Evolutionary conservation across 495 filamentous ascomycete genomes (phyloP), one percentile per base, ranked within the genome.

Genomic region (Penicillium dipodomyicola): DNA sequence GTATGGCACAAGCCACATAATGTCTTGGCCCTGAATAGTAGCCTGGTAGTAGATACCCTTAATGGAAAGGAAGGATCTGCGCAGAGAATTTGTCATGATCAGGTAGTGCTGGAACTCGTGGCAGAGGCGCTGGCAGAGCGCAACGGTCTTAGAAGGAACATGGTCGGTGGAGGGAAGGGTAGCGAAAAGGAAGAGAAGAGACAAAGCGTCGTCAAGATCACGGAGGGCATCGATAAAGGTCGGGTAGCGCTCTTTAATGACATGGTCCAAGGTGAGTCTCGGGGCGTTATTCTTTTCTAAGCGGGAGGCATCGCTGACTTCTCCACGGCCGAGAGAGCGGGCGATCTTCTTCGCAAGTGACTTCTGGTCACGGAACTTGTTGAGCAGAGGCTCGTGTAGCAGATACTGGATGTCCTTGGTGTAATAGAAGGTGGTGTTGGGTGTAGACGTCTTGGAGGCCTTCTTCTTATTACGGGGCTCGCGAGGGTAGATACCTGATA

Each of bases 31-130:
- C 68, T 96, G 91, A 48, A 98, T 93, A 45, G 89, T 97, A 8
- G 92, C 95, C 77, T 98, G 95, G 74, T 97, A 98, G 76, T 98
- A 98, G 65, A 98, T 97, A 67, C 94, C 94, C 79, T 97, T 98
- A 73, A 98, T 97, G 1, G 91, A 96, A 49, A 98, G 79, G 76
- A 98, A 98, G 6, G 91, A 95, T 75, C 96, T 97, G 64, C 91
- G 87, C 53, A 98, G 78, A 47, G 88, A 90, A 73, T 96, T 86
- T 20, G 92, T 90, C 43, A 83, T 80, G 69, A 98, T 98, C 52
- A 98, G 80, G 74, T 96, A 97, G 78, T 97, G 95, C 70, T 97
- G 84, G 78, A 97, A 98, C 75, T 98, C 94, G 65, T 90, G 85
- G 68, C 87, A 90, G 22, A 98, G 78, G 29, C 90, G 82, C 74